Conservation (phyloP, 768 basidiomycete genomes). For the Pholiota microspora region DNA sequence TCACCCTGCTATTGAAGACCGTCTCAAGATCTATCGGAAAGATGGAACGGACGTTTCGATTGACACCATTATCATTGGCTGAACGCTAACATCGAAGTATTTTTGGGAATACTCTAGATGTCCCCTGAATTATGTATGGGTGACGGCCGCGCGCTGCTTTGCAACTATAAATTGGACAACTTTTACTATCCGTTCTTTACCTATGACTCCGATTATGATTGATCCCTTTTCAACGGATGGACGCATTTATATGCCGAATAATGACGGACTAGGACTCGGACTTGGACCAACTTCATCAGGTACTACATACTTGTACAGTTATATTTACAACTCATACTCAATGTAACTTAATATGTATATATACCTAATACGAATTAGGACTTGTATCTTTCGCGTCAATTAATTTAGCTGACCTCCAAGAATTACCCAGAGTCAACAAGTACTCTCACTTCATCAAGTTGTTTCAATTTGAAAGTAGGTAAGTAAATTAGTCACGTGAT, state of each 20-base stretch:
- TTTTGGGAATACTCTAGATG: not conserved
- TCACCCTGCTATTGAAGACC: conserved; percentile 18
- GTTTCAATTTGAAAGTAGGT: too few species aligned
- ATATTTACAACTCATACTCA: not conserved
- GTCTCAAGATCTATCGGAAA: conserved; percentile 19
- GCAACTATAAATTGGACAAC: not conserved
- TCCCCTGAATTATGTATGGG: not conserved
- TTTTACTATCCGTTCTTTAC: not conserved
- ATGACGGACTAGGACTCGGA: not conserved
- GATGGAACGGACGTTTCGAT: conserved; percentile 28
- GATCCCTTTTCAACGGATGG: not conserved
- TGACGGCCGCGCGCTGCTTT: not conserved
- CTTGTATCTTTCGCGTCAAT: too few species aligned
- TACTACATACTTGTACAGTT: not conserved
- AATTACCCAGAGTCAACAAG: too few species aligned
- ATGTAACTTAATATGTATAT: too few species aligned
- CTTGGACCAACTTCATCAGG: not conserved
- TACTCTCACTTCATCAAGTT: not conserved
- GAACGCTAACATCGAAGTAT: not conserved
- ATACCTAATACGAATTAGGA: too few species aligned
- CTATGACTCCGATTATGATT: not conserved
- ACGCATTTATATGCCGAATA: not conserved
- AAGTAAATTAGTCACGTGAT: too few species aligned
- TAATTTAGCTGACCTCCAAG: too few species aligned
- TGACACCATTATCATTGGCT: conserved; percentile 22